Conservation (phyloP, 2,329 filamentous ascomycete species). For the Aciculosporium take region DNA sequence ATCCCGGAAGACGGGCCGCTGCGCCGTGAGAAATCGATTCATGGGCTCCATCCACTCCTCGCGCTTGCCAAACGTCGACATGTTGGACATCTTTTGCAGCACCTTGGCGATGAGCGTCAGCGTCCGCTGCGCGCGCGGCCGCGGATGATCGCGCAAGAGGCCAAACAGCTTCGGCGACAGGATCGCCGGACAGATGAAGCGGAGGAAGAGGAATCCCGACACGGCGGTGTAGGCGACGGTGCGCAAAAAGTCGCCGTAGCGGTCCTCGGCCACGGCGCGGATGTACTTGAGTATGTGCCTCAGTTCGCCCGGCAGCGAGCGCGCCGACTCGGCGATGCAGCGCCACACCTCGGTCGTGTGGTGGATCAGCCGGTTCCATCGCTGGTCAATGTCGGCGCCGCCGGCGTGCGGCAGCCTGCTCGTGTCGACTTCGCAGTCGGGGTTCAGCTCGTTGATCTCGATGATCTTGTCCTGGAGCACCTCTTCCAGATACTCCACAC, state of each 20-base stretch:
- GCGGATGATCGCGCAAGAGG: constrained; percentile 68
- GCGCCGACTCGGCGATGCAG: constrained; percentile 61
- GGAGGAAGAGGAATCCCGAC: constrained; percentile 83
- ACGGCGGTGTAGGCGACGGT: constrained; percentile 89
- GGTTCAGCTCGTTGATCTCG: constrained; percentile 81
- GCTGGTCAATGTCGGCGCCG: constrained; percentile 60
- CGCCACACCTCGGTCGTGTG: constrained; percentile 78
- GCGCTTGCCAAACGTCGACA: constrained; percentile 84
- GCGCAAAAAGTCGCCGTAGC: constrained; percentile 82
- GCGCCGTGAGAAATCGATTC: constrained; percentile 69
- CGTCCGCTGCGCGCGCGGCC: constrained; percentile 68
- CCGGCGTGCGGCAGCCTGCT: constrained; percentile 46
- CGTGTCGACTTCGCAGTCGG: constrained; percentile 90
- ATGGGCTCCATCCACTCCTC: constrained; percentile 99
- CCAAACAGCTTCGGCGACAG: constrained; percentile 90
- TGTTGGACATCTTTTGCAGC: constrained; percentile 77
- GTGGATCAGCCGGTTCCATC: constrained; percentile 65
- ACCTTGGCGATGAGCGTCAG: constrained; percentile 87
- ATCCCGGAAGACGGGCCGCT: constrained; percentile 67
- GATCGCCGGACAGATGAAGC: constrained; percentile 94
- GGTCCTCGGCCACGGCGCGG: constrained; percentile 80
- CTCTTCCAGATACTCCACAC: constrained; percentile 84
- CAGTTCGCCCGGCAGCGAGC: constrained; percentile 65
- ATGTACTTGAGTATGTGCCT: constrained; percentile 82
- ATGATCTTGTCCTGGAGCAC: constrained; percentile 71